These are phyloP conservation scores for Apostasia shenzhenica DNA, from an alignment of 106 monocot genomes.

Conservation along the genomic window DNA sequence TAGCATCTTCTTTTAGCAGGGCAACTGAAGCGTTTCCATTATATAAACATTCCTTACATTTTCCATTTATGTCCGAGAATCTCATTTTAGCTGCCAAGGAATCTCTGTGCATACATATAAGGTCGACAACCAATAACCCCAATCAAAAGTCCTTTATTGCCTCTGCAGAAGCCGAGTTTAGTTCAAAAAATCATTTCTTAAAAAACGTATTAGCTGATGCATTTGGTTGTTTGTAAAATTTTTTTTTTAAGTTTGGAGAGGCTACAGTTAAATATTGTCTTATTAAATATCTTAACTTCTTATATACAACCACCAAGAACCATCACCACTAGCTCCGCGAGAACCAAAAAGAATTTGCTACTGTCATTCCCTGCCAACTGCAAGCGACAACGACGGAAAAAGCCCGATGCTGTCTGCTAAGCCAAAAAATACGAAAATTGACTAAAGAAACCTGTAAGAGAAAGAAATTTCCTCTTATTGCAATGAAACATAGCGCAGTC, in stretches of 20 bases:
- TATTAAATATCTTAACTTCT: slow-evolving; percentile 27
- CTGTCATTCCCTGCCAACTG: slow-evolving; percentile 46
- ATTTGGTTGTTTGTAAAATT: not conserved
- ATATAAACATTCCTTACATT: slow-evolving; percentile 11
- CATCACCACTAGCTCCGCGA: slow-evolving; percentile 36
- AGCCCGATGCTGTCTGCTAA: slow-evolving; percentile 58
- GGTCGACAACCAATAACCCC: slow-evolving; percentile 62
- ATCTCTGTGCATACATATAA: slow-evolving; percentile 42
- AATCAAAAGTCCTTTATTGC: slow-evolving; percentile 46
- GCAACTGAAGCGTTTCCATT: not conserved
- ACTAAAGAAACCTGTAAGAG: slow-evolving; percentile 30
- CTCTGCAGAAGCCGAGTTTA: slow-evolving; percentile 16
- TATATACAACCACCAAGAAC: slow-evolving; percentile 51
- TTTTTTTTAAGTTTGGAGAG: not conserved
- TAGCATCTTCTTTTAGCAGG: not conserved
- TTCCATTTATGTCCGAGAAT: slow-evolving; percentile 38
- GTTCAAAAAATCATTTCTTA: not conserved
- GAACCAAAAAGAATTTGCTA: slow-evolving; percentile 53
- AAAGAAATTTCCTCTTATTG: not conserved
- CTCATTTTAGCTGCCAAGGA: slow-evolving; percentile 41
- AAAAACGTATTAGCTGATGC: too few relatives aligned
- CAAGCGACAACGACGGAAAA: slow-evolving; percentile 49
- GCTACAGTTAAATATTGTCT: not conserved
- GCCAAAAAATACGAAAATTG: slow-evolving; percentile 34
- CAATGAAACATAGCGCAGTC: too few relatives aligned